Evolutionary conservation across 768 basidiomycete species (phyloP).

Genomic region (Trametes meyenii): DNA sequence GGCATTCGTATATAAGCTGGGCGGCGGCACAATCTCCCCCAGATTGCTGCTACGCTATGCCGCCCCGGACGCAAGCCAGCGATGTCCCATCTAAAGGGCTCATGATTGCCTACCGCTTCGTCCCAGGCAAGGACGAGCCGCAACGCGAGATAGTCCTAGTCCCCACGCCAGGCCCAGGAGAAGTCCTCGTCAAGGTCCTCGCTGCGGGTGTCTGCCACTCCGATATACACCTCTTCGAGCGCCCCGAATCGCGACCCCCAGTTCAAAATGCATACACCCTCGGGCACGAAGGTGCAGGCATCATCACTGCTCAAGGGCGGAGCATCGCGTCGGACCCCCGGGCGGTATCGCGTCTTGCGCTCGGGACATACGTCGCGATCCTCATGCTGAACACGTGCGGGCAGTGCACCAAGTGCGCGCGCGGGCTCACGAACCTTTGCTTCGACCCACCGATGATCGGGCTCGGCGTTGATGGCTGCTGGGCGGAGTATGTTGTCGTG

Average conservation of each 20-base stretch:
- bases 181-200: constrained; percentile 20
- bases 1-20: no score
- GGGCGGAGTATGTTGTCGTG: constrained; percentile 14
- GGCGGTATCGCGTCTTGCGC: not conserved
- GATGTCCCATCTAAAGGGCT: not conserved
- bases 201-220: constrained; percentile 23
- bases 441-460: constrained; percentile 1
- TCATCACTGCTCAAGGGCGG: constrained; percentile 6
- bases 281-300: constrained; percentile 20
- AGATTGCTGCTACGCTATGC: not conserved
- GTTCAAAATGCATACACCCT: constrained; percentile 2
- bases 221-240: constrained; percentile 8
- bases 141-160: constrained; percentile 6
- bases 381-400: constrained; percentile 14
- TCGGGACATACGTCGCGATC: constrained; percentile 23
- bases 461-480: constrained; percentile 16
- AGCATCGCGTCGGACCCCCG: not conserved
- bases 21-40: no score
- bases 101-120: constrained; percentile 19
- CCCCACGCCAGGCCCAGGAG: constrained; percentile 8
- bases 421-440: constrained; percentile 15
- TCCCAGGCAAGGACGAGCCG: constrained; percentile 8
- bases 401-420: constrained; percentile 11
- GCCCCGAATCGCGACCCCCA: not conserved
- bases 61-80: not conserved